Base-by-base conservation (phyloP, 148 eudicot genomes). In the Tetragonia tetragonoides region DNA sequence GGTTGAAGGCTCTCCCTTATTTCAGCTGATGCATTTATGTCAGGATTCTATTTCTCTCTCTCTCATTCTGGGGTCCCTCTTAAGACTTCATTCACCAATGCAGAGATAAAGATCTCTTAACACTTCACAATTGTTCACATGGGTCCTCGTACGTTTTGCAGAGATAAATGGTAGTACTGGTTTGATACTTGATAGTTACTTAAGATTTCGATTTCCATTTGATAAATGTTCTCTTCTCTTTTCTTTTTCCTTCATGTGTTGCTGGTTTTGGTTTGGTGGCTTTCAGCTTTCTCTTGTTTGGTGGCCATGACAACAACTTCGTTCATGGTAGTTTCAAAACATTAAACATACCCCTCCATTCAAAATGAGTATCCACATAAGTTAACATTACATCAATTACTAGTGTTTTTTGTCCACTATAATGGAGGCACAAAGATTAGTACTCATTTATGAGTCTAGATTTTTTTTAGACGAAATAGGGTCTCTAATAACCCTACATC, bases 21-120 rank as follows among this genome's bases (percentile, higher is more conserved):
- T 40, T 75, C 79, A 81, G 79, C 76, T 81, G 76, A 70, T 64
- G 80, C 73, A 81, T 76, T 81, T 39, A 63, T 70, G 79, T 81
- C 83, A 81, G 80, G 60, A 15, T 70, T 64, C 47, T 51, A 37
- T 7, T 6, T 5, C 44, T 47, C 7, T 42, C 10, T 2, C 10
- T 38, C 34, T n/a, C 21, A 2, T 10, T n/a, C 14, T 24, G 65
- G 81, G 81, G 21, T 24, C 81, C 76, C 67, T 44, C 18, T 12
- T 7, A 28, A 23, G 77, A 62, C 70, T 80, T 74, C 49, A 8
- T 74, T 75, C 73, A 75, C 76, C 76, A 75, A 20, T 68, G 28
- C 59, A 24, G 21, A 28, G 37, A 24, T 62, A 18, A 75, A 63
- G 9, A 75, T 69, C 16, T 68, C 40, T 66, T n/a, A 28, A 7